A percentile compares a stretch with the other conserved stretches of the same genome.
phyloP scores from a whole-genome alignment of 2,329 filamentous ascomycete genomes.

The Aureobasidium vineae region DNA sequence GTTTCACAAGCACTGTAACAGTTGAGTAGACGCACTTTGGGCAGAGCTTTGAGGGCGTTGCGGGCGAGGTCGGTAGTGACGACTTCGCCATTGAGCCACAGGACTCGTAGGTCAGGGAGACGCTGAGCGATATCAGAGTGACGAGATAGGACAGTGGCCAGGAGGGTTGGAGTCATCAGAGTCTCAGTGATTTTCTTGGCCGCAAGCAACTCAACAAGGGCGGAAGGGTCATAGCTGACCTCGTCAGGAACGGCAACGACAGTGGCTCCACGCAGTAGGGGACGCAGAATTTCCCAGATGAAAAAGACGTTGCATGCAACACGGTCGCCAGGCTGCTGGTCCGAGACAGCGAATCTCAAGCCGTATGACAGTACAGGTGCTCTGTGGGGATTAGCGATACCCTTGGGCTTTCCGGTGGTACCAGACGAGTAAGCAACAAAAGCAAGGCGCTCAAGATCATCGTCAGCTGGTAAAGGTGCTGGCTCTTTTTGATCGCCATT shows the following conservation, averaged over 20 bases:
- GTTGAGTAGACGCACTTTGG: constrained; percentile 68
- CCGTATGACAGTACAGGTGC: constrained; percentile 73
- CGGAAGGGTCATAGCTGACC: constrained; percentile 71
- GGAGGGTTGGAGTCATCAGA: constrained; percentile 76
- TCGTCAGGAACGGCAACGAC: constrained; percentile 73
- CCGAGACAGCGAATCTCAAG: constrained; percentile 66
- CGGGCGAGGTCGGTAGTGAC: constrained; percentile 74
- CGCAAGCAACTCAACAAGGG: constrained; percentile 68
- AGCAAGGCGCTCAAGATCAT: constrained; percentile 69
- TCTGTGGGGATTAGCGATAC: constrained; percentile 74
- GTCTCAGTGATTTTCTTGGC: constrained; percentile 71
- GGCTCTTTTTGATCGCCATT: constrained; percentile 37
- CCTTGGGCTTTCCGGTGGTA: constrained; percentile 76
- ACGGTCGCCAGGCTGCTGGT: constrained; percentile 68
- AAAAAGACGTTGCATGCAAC: constrained; percentile 90
- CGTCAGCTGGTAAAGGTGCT: constrained; percentile 57
- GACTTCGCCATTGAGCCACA: constrained; percentile 82
- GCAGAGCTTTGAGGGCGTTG: constrained; percentile 65
- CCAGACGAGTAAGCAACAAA: constrained; percentile 82
- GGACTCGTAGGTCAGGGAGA: constrained; percentile 64
- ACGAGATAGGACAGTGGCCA: constrained; percentile 70
- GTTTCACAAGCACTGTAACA: constrained; percentile 83
- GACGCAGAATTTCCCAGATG: constrained; percentile 79
- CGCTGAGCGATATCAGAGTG: constrained; percentile 63
- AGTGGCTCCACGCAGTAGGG: constrained; percentile 71